A percentile compares a stretch with the other conserved stretches of the same genome.
phyloP scores from a whole-genome alignment of 2,329 filamentous ascomycete species.

The Leptographium lundbergii region DNA sequence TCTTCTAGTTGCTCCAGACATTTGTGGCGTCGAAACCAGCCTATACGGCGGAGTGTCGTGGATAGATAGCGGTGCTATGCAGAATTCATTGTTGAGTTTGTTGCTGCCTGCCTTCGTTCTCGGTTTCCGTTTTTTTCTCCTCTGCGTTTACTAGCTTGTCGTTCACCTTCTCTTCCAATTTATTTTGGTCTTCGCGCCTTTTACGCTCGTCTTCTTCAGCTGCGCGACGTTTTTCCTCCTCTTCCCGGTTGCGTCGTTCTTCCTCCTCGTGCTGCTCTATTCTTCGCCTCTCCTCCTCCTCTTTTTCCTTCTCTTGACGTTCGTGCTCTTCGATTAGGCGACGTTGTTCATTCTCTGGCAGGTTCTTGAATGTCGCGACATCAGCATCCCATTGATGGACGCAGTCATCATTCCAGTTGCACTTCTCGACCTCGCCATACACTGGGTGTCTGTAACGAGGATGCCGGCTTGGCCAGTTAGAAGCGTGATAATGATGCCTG shows the following conservation, averaged over 20 bases:
- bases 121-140: not conserved
- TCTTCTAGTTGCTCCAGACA: not conserved
- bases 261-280: constrained; percentile 11
- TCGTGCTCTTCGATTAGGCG: constrained; percentile 28
- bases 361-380: constrained; percentile 44
- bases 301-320: constrained; percentile 16
- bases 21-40: not conserved
- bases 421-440: constrained; percentile 57
- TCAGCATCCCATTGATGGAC: constrained; percentile 54
- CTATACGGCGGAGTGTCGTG: not conserved
- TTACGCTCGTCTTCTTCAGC: constrained; percentile 2
- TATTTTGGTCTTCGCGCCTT: constrained; percentile 1
- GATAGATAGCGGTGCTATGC: not conserved
- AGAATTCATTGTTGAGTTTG: not conserved
- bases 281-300: constrained; percentile 14
- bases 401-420: constrained; percentile 56
- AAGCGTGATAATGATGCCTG: constrained; percentile 65
- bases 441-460: constrained; percentile 55
- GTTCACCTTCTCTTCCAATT: not conserved
- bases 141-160: not conserved
- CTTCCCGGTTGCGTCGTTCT: constrained; percentile 1
- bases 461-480: constrained; percentile 55
- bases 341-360: constrained; percentile 47
- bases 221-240: constrained; percentile 3
- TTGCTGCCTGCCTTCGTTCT: not conserved